phyloP scores from a whole-genome alignment of 116 monocot genomes.

The Dioscorea cayenensis region DNA sequence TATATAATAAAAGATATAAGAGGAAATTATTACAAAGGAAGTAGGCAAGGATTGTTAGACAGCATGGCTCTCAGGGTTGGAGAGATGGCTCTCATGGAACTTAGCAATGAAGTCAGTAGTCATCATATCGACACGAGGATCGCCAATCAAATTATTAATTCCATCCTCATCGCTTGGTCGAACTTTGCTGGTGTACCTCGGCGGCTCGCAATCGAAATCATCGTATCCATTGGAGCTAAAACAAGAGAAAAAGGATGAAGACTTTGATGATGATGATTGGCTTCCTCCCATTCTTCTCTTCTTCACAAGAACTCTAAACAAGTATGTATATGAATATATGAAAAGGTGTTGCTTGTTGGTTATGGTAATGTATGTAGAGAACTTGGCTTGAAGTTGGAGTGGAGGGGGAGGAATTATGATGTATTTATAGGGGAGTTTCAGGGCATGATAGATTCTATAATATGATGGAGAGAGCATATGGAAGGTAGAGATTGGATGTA shows the following conservation, averaged over 20 bases:
- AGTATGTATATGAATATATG: too few species aligned
- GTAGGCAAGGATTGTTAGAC: not conserved
- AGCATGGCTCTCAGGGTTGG: conserved; percentile 13
- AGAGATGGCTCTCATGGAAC: conserved; percentile 26
- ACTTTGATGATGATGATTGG: conserved; percentile 1
- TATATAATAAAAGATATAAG: too few species aligned
- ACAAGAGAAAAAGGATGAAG: not conserved
- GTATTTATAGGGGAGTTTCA: too few species aligned
- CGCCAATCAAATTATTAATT: conserved; percentile 16
- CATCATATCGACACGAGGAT: conserved; percentile 34
- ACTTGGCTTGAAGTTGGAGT: too few species aligned
- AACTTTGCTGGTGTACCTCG: conserved; percentile 4
- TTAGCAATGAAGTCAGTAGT: conserved; percentile 39
- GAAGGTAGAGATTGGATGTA: too few species aligned
- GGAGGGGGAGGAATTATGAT: too few species aligned
- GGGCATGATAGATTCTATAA: too few species aligned
- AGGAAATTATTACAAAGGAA: too few species aligned
- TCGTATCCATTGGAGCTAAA: not conserved
- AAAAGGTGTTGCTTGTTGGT: too few species aligned
- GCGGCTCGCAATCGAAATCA: conserved; percentile 2
- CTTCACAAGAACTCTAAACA: not conserved
- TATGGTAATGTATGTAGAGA: too few species aligned
- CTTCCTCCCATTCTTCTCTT: conserved; percentile 5
- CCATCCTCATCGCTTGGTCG: conserved; percentile 34
- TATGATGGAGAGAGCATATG: too few species aligned